phyloP scores from a whole-genome alignment of 1,139 yeast species.

The Zygoascus hellenicus region DNA sequence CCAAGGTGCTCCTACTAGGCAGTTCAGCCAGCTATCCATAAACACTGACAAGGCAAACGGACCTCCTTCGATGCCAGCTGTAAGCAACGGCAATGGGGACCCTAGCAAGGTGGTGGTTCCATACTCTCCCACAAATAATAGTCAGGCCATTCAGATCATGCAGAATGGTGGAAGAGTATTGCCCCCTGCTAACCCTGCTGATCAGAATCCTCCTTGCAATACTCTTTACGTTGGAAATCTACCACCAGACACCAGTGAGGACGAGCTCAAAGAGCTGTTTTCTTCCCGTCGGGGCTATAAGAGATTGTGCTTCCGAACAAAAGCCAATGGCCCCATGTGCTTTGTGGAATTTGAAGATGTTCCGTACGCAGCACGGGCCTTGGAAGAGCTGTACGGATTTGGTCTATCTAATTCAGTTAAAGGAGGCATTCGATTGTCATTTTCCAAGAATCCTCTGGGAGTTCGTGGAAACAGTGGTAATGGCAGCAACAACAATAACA shows the following conservation, averaged over 20 bases:
- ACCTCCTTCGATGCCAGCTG: conserved; percentile 10
- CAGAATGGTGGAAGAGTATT: conserved; percentile 48
- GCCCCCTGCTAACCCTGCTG: conserved; percentile 98
- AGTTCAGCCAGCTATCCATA: conserved; percentile 16
- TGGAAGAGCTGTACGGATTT: conserved; percentile 89
- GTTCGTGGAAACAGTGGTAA: conserved; percentile 46
- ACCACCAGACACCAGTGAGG: conserved; percentile 96
- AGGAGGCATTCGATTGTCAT: conserved; percentile 91
- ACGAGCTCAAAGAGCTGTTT: conserved; percentile 80
- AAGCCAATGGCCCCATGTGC: conserved; percentile 87
- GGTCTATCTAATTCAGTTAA: conserved; percentile 61
- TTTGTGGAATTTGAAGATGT: conserved; percentile 98
- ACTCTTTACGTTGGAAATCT: conserved; percentile 93
- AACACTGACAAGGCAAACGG: conserved; percentile 10
- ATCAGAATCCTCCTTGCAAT: conserved; percentile 97
- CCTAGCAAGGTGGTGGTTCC: conserved; percentile 29
- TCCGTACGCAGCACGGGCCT: conserved; percentile 84
- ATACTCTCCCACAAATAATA: conserved; percentile 32
- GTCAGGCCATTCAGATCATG: conserved; percentile 32
- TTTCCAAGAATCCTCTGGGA: conserved; percentile 93
- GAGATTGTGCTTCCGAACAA: conserved; percentile 73
- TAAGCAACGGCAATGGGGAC: conserved; percentile 14
- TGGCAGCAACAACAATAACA: conserved; percentile 15
- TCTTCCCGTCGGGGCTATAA: conserved; percentile 90
- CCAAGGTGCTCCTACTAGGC: conserved; percentile 9